Evolutionary conservation across 306 rosid genomes (phyloP).

Genomic region (Abrus precatorius): DNA sequence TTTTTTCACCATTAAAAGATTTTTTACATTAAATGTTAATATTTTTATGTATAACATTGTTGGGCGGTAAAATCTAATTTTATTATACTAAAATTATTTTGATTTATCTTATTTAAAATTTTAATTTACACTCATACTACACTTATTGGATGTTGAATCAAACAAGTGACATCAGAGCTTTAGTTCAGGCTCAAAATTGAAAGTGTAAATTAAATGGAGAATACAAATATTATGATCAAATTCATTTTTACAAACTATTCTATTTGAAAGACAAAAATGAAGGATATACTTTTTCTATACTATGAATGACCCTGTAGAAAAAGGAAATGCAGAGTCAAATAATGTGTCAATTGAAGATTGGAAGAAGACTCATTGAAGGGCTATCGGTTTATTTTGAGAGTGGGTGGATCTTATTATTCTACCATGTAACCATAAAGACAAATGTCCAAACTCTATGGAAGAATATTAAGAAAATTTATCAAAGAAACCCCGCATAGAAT

Average conservation of each 20-base stretch:
- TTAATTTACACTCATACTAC: too few species aligned
- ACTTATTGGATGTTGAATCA: not conserved
- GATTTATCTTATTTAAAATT: too few species aligned
- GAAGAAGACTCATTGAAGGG: not conserved
- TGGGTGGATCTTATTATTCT: not conserved
- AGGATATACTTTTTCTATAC: not conserved
- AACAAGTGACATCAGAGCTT: not conserved
- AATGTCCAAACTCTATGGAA: not conserved
- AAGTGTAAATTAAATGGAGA: not conserved
- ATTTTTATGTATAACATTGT: too few species aligned
- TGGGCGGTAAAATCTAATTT: too few species aligned
- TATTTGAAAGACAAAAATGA: not conserved
- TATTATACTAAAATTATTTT: too few species aligned
- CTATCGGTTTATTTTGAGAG: not conserved
- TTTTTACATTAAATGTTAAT: too few species aligned
- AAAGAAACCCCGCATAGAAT: conserved; percentile 7
- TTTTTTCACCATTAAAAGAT: too few species aligned
- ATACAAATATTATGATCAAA: not conserved
- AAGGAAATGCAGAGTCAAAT: too few species aligned
- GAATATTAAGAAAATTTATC: not conserved
- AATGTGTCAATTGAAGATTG: not conserved
- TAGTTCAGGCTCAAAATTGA: not conserved
- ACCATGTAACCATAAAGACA: not conserved
- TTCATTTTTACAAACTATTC: not conserved
- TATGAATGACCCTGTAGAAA: conserved; percentile 1